Evolutionary conservation across 2,329 filamentous ascomycete species (phyloP), one percentile per base, ranked within the genome.

Genomic region (Phialophora macrospora): DNA sequence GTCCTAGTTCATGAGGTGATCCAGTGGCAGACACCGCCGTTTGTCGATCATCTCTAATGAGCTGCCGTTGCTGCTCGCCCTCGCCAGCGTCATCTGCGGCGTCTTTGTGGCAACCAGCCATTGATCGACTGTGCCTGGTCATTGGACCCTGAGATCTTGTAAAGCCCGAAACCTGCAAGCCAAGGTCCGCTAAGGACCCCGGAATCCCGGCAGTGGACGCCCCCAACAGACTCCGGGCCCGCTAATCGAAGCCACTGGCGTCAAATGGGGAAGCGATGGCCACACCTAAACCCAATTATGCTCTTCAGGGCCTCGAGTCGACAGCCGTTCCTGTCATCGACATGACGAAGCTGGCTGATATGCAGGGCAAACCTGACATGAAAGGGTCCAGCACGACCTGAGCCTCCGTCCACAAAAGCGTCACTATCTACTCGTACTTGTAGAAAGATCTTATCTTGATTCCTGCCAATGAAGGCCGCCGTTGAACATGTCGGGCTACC

Each of bases 141-240:
- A 59, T 59, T 59, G 56, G 56, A 46, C 56, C 56, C 56, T 49
- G 56, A 32, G 17, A 20, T 49, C 41, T 34, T 46, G 56, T 26
- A 32, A 49, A 59, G 56, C 41, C 56, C 41, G 24, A 26, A 59
- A 59, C 24, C 56, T 49, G 46, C 26, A 46, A 41, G 22, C 30
- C 8, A 49, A 41, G 30, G 41, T 20, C 24, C 34, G 34, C 34
- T 41, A 28, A 41, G 11, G 55, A 49, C 56, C 26, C 56, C 41
- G 41, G 56, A 59, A 30, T 24, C 30, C 26, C 56, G 44, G 56
- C 38, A 24, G 34, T 58, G 17, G 55, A 38, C 38, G 22, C 32
- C 28, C 38, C 55, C 14, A 58, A 38, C 26, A 56, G 32, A 3
- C 56, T 24, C 56, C 38, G 30, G 24, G 41, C 14, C 56, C 41